Evolutionary conservation across 345 rosid species (phyloP).

Genomic region (Camelina hispida): DNA sequence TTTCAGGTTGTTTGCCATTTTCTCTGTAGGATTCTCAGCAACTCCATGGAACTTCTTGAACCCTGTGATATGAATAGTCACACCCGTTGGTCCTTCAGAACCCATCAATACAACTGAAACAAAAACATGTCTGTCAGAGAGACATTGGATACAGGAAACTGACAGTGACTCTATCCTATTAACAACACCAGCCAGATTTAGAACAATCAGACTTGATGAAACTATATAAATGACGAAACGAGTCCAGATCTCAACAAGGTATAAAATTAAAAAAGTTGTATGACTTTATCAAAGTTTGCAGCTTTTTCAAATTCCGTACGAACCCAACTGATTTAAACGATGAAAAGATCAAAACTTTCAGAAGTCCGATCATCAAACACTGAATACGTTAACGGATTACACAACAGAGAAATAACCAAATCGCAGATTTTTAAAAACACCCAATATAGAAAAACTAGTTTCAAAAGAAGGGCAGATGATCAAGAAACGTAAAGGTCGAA

Average conservation of each 20-base stretch:
- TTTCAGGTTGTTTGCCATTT: conserved; percentile 65
- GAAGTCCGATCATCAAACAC: conserved; percentile 1
- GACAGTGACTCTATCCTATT: conserved; percentile 22
- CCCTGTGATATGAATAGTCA: conserved; percentile 87
- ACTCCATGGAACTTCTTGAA: conserved; percentile 99
- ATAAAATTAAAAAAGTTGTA: conserved; percentile 4
- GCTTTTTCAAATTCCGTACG: not conserved
- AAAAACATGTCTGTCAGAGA: conserved; percentile 7
- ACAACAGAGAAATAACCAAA: not conserved
- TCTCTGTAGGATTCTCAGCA: conserved; percentile 93
- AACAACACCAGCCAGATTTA: conserved; percentile 30
- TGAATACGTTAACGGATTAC: not conserved
- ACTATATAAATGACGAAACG: not conserved
- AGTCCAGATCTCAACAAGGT: conserved; percentile 12
- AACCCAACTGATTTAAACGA: not conserved
- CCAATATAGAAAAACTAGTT: not conserved
- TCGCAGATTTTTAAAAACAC: not conserved
- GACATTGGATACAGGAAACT: conserved; percentile 8
- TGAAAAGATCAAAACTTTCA: not conserved
- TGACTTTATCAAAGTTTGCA: conserved; percentile 6
- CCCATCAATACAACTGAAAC: conserved; percentile 63
- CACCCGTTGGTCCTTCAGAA: conserved; percentile 86
- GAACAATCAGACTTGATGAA: conserved; percentile 28
- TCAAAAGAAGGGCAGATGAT: conserved; percentile 15
- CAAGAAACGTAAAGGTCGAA: conserved; percentile 16